Evolutionary conservation across 2,329 filamentous ascomycete species (phyloP).

Genomic region (Paramyrothecium roridum): DNA sequence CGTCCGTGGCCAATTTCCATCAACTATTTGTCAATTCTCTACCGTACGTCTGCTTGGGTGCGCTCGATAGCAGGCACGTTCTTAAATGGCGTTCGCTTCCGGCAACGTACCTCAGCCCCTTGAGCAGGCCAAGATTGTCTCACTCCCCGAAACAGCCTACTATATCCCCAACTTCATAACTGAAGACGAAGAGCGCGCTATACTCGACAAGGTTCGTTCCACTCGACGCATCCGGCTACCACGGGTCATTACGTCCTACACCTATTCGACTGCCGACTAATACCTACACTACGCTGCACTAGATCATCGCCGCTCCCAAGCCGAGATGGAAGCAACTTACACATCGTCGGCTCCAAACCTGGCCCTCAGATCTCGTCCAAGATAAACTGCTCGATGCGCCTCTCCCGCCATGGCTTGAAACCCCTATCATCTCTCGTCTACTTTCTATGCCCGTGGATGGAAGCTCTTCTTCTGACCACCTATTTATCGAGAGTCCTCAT

Average conservation of each 20-base stretch:
- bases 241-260: neutral
- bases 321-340: slow-evolving; percentile 83
- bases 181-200: slow-evolving; percentile 64
- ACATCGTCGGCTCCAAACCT: slow-evolving; percentile 87
- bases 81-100: neutral
- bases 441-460: slow-evolving; percentile 42
- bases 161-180: slow-evolving; percentile 87
- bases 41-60: too few relatives aligned
- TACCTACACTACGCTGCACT: slow-evolving; percentile 10
- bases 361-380: slow-evolving; percentile 78
- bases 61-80: too few relatives aligned
- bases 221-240: slow-evolving; percentile 13
- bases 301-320: slow-evolving; percentile 63
- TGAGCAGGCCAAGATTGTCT: slow-evolving; percentile 47
- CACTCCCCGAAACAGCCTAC: slow-evolving; percentile 65
- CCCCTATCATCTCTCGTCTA: slow-evolving; percentile 64
- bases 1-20: too few relatives aligned
- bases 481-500: slow-evolving; percentile 68
- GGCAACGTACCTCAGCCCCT: slow-evolving; percentile 37
- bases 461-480: slow-evolving; percentile 23
- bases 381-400: slow-evolving; percentile 72
- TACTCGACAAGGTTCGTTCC: slow-evolving; percentile 65
- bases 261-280: slow-evolving; percentile 1
- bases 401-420: slow-evolving; percentile 71
- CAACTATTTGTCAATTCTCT: too few relatives aligned